A percentile compares a stretch with the other conserved stretches of the same genome.
phyloP scores from a whole-genome alignment of 768 basidiomycete species.

The Trametes meyenii region DNA sequence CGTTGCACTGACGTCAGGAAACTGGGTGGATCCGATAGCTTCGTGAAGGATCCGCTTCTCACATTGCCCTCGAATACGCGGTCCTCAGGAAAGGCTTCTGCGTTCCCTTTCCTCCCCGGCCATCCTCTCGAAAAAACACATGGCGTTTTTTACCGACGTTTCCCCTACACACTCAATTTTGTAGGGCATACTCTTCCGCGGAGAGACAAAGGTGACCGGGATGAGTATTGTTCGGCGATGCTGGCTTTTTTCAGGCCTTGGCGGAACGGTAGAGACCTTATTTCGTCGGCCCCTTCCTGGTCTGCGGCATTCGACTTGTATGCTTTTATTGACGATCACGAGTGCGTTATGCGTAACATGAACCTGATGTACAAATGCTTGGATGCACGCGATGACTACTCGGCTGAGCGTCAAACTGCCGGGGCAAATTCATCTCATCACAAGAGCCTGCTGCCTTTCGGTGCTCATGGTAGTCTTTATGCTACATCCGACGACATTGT shows the following conservation, averaged over 20 bases:
- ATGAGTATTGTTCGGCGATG: not conserved
- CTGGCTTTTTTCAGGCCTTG: not conserved
- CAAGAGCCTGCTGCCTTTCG: too few relatives aligned
- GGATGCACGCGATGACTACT: conserved; percentile 6
- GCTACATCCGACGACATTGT: too few relatives aligned
- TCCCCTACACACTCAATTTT: not conserved
- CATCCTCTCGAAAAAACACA: not conserved
- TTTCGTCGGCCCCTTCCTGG: too few relatives aligned
- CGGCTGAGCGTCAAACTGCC: not conserved
- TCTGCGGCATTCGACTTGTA: too few relatives aligned
- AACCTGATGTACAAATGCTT: not conserved
- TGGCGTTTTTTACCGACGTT: not conserved
- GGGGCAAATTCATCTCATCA: too few relatives aligned
- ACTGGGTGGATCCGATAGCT: too few relatives aligned
- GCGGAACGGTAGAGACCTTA: too few relatives aligned
- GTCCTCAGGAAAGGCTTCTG: too few relatives aligned
- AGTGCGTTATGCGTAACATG: not conserved
- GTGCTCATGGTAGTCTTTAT: too few relatives aligned
- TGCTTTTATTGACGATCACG: too few relatives aligned
- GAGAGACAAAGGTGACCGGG: not conserved
- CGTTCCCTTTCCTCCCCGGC: not conserved
- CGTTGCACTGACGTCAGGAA: not conserved
- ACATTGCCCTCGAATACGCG: too few relatives aligned
- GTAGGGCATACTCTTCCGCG: not conserved
- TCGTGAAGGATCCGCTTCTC: too few relatives aligned